Conservation (phyloP, 768 basidiomycete genomes). For the Amanita subjunquillea region DNA sequence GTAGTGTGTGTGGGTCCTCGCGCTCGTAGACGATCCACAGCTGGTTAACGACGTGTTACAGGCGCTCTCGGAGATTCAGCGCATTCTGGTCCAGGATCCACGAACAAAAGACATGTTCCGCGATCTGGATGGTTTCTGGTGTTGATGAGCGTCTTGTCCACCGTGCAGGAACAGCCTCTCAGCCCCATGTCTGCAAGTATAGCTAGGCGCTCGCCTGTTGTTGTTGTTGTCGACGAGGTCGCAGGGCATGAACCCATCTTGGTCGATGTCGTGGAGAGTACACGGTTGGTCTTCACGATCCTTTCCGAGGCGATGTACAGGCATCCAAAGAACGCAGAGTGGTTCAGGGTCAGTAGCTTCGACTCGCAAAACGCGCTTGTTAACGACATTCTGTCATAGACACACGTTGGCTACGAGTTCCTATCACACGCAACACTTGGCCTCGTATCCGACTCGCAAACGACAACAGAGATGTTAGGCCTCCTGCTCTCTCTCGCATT, state of each 20-base stretch:
- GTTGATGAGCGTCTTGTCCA: conserved; percentile 63
- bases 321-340: conserved; percentile 44
- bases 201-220: neutral
- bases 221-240: conserved; percentile 17
- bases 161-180: conserved; percentile 25
- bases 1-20: conserved; percentile 9
- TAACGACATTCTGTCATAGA: conserved; percentile 19
- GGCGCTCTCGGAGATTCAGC: conserved; percentile 58
- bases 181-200: conserved; percentile 9
- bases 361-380: neutral
- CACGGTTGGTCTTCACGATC: conserved; percentile 53
- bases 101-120: conserved; percentile 68
- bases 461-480: conserved; percentile 49
- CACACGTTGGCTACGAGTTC: conserved; percentile 53
- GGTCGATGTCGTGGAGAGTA: conserved; percentile 36
- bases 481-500: conserved; percentile 60
- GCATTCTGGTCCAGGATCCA: conserved; percentile 55
- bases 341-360: conserved; percentile 49
- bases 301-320: conserved; percentile 53
- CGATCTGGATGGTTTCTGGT: conserved; percentile 71
- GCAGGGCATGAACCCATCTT: conserved; percentile 17
- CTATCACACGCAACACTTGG: conserved; percentile 48
- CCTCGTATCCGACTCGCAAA: conserved; percentile 36
- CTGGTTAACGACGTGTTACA: conserved; percentile 13
- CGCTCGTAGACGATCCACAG: neutral